Percentiles rank a stretch among this genome's conserved stretches.
Evolutionary conservation across 306 rosid species (phyloP).

Genomic region (Sphenostylis stenocarpa): DNA sequence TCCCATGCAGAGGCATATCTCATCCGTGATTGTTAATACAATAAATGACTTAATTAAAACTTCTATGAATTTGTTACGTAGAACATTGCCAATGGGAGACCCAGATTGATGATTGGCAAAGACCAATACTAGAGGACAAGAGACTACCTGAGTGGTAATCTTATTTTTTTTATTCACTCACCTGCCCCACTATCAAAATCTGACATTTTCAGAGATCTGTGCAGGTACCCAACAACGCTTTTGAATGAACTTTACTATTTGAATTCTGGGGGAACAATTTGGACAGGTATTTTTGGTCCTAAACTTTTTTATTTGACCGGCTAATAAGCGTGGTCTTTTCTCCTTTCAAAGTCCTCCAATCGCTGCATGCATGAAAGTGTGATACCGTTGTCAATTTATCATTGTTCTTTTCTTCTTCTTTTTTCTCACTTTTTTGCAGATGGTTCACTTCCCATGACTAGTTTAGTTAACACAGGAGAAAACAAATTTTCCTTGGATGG

Average conservation of each 20-base stretch:
- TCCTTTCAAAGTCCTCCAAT: conserved; percentile 7
- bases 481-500: conserved; percentile 75
- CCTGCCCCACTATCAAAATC: conserved; percentile 8
- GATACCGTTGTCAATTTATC: conserved; percentile 12
- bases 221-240: conserved; percentile 92
- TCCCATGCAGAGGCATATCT: neutral
- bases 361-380: neutral
- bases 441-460: conserved; percentile 69
- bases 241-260: conserved; percentile 90
- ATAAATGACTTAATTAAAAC: conserved; percentile 14
- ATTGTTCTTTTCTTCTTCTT: neutral
- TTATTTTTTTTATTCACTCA: conserved; percentile 29
- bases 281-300: conserved; percentile 74
- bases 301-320: neutral
- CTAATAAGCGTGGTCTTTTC: neutral
- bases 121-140: conserved; percentile 87
- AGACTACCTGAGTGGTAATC: conserved; percentile 93
- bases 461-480: conserved; percentile 50
- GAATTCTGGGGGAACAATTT: conserved; percentile 86
- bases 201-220: conserved; percentile 34
- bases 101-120: conserved; percentile 94
- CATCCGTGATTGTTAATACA: conserved; percentile 21
- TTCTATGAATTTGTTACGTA: conserved; percentile 35
- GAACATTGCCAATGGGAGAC: conserved; percentile 83
- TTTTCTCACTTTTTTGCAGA: conserved; percentile 49